phyloP scores from a whole-genome alignment of 805 yeast genomes.

The Candida maesae region DNA sequence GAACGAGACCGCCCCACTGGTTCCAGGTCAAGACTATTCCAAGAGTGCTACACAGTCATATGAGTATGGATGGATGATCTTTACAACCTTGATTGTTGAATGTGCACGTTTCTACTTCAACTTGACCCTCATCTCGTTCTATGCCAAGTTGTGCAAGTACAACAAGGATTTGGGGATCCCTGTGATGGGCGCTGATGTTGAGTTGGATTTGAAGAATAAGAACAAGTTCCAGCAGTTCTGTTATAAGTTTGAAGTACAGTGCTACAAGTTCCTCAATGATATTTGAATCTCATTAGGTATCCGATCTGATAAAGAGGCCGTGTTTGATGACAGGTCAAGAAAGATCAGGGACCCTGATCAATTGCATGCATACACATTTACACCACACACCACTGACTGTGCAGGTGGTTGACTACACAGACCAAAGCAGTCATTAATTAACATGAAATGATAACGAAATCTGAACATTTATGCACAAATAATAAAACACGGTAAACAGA shows the following conservation, averaged over 20 bases:
- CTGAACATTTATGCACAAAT: too few relatives aligned
- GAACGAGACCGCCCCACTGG: conserved; percentile 23
- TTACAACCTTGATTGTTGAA: conserved; percentile 46
- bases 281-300: too few relatives aligned
- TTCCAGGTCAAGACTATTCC: conserved; percentile 28
- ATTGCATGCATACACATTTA: too few relatives aligned
- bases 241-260: conserved; percentile 28
- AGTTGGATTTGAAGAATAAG: conserved; percentile 33
- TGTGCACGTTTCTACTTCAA: conserved; percentile 56
- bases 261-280: conserved; percentile 26
- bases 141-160: conserved; percentile 49
- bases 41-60: conserved; percentile 55
- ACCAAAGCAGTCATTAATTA: too few relatives aligned
- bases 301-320: too few relatives aligned
- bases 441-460: too few relatives aligned
- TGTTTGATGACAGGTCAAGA: too few relatives aligned
- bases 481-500: too few relatives aligned
- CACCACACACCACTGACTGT: too few relatives aligned
- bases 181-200: conserved; percentile 31
- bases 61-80: conserved; percentile 55
- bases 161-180: conserved; percentile 38
- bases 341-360: too few relatives aligned
- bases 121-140: conserved; percentile 54
- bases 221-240: conserved; percentile 26
- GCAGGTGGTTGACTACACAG: too few relatives aligned